Base-by-base conservation (phyloP, 805 yeast species). In the Saccharomyces eubayanus region DNA sequence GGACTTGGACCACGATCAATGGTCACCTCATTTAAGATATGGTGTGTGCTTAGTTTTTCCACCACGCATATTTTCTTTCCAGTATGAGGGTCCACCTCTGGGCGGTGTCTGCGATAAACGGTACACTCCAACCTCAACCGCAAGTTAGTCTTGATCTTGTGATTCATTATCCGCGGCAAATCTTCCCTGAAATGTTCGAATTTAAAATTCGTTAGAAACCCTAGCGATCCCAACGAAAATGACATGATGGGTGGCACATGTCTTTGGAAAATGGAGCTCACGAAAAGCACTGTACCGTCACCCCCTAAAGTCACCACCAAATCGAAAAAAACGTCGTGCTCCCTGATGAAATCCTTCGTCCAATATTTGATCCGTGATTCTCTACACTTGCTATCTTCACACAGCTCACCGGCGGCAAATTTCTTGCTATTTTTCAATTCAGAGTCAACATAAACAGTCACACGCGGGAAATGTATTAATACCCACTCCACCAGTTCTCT, bases 1-100 rank as follows among this genome's bases (percentile, higher is more conserved):
- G 98, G 96, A 31, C 91, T 85, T 3, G 97, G 96, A 0, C 98
- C 98, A 50, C 98, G 76, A 66, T 91, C 97, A 28, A 92, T 83
- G 0, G 94, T 95, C 54, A 92, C 72, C 68, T 91, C 98, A 67
- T 91, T 91, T 57, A 92, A 74, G 3, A 89, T 95, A 65, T 89
- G 95, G 63, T 87, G 75, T 54, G 77, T 79, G 11, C 87, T 85
- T 29, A 66, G 66, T 47, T 71, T 56, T 28, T 70, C 62, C n/a
- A 59, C 53, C 8, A 59, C 57, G 20, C 56, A 55, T 72, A 57
- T 70, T 68, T 54, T 70, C 56, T 78, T 73, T 60, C 79, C 79
- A 46, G 80, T 75, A n/a, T 75, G 68, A 62, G 74, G 66, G 64
- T 68, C 61, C 9, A 52, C 54, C 49, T 57, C 60, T 74, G 75